Conservation (phyloP, 495 filamentous ascomycete species). For the Lophiostoma macrostomum region DNA sequence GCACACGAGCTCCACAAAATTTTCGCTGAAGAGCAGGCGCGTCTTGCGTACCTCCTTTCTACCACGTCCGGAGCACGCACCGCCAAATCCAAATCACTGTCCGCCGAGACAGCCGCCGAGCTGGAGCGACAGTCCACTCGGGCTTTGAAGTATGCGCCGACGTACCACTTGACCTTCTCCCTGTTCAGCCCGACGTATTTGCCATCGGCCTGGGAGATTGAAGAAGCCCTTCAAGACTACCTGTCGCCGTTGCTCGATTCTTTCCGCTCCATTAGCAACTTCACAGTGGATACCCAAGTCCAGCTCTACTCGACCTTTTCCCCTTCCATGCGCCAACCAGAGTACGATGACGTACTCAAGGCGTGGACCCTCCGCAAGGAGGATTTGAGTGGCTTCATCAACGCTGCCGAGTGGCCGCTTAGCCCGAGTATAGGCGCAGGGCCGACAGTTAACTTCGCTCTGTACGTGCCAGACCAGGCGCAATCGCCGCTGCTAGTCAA, state of each 20-base stretch:
- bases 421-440: slow-evolving; percentile 90
- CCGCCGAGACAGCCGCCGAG: slow-evolving; percentile 48
- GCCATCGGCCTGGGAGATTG: slow-evolving; percentile 90
- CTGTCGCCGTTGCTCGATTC: slow-evolving; percentile 76
- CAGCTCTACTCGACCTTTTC: slow-evolving; percentile 82
- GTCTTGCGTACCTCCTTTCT: slow-evolving; percentile 77
- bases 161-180: slow-evolving; percentile 94
- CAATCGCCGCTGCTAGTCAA: slow-evolving; percentile 66
- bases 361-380: slow-evolving; percentile 75
- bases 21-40: slow-evolving; percentile 86
- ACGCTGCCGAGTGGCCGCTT: slow-evolving; percentile 95
- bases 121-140: slow-evolving; percentile 65
- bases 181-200: slow-evolving; percentile 75
- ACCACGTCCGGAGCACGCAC: slow-evolving; percentile 36
- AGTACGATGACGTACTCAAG: slow-evolving; percentile 50
- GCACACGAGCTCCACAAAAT: slow-evolving; percentile 73
- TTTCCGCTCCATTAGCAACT: slow-evolving; percentile 81
- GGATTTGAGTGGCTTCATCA: slow-evolving; percentile 90
- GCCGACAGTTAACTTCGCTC: slow-evolving; percentile 91
- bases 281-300: slow-evolving; percentile 94
- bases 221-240: slow-evolving; percentile 75
- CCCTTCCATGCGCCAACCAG: slow-evolving; percentile 64
- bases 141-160: slow-evolving; percentile 86
- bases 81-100: slow-evolving; percentile 38
- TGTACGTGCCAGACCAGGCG: slow-evolving; percentile 68